Evolutionary conservation across 2,329 filamentous ascomycete species (phyloP).

Genomic region (Neonectria sp.): DNA sequence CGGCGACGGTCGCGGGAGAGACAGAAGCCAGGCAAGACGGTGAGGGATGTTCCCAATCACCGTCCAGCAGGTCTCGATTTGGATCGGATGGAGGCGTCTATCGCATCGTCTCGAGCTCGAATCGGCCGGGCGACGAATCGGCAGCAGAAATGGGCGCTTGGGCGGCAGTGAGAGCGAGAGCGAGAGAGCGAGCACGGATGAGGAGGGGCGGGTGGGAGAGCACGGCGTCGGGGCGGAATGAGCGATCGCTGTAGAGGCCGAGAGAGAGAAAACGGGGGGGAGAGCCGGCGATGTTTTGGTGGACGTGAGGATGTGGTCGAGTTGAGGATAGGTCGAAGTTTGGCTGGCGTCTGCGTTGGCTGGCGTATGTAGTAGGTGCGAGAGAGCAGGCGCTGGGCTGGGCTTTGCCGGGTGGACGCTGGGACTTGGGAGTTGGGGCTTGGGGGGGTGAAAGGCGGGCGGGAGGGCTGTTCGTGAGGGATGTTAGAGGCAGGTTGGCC

Average conservation of each 20-base stretch:
- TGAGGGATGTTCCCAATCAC: slow-evolving; percentile 43
- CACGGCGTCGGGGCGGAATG: background rate
- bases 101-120: slow-evolving; percentile 48
- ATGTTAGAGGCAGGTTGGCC: slow-evolving; percentile 49
- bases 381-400: slow-evolving; percentile 31
- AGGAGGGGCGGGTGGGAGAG: background rate
- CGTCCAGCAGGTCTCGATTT: slow-evolving; percentile 43
- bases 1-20: slow-evolving; percentile 1
- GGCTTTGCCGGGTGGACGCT: slow-evolving; percentile 27
- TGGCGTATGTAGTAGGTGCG: slow-evolving; percentile 21
- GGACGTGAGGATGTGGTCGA: slow-evolving; percentile 18
- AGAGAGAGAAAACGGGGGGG: slow-evolving; percentile 22
- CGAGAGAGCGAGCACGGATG: slow-evolving; percentile 3
- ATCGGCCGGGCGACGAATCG: slow-evolving; percentile 35
- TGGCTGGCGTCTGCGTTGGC: slow-evolving; percentile 34
- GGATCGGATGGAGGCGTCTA: slow-evolving; percentile 40
- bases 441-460: slow-evolving; percentile 38
- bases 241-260: slow-evolving; percentile 7
- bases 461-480: slow-evolving; percentile 46
- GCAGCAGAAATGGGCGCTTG: slow-evolving; percentile 27
- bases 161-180: slow-evolving; percentile 32
- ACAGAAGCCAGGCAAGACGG: slow-evolving; percentile 37
- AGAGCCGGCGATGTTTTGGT: slow-evolving; percentile 32
- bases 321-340: slow-evolving; percentile 37
- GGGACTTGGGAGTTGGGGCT: slow-evolving; percentile 31